These are phyloP conservation scores for Lagenaria siceraria DNA, from an alignment of 306 rosid genomes.

Conservation along the genomic window DNA sequence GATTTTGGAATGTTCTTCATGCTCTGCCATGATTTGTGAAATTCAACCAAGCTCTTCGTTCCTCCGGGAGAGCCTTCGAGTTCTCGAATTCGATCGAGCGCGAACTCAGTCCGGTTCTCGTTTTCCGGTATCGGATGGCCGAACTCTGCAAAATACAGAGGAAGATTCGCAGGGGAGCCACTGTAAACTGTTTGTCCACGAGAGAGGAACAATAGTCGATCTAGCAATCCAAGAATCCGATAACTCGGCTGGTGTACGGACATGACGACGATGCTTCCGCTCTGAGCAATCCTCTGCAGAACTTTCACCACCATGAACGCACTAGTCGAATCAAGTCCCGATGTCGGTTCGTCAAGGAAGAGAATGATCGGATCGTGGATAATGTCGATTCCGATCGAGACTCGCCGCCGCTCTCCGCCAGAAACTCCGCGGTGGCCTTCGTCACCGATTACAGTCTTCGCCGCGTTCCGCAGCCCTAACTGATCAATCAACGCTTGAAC, in stretches of 20 bases:
- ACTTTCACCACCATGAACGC: slow-evolving; percentile 98
- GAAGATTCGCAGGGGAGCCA: slow-evolving; percentile 57
- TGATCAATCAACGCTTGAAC: slow-evolving; percentile 83
- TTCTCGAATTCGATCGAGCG: slow-evolving; percentile 79
- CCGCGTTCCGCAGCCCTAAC: slow-evolving; percentile 72
- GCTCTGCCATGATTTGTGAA: slow-evolving; percentile 73
- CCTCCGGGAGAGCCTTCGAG: slow-evolving; percentile 80
- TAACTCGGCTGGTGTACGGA: slow-evolving; percentile 91
- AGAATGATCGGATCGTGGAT: slow-evolving; percentile 84
- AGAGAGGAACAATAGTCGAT: slow-evolving; percentile 64
- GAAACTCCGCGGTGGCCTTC: slow-evolving; percentile 97
- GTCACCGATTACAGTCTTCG: slow-evolving; percentile 67
- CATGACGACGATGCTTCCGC: slow-evolving; percentile 93
- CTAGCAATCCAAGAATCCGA: slow-evolving; percentile 63
- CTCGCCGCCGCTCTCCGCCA: slow-evolving; percentile 88
- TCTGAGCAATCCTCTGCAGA: slow-evolving; percentile 78
- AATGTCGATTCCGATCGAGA: slow-evolving; percentile 82
- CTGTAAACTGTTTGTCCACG: slow-evolving; percentile 83
- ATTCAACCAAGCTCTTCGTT: slow-evolving; percentile 59
- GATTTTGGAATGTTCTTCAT: slow-evolving; percentile 27
- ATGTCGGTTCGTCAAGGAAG: slow-evolving; percentile 91
- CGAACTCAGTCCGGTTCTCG: slow-evolving; percentile 86
- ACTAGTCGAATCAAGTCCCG: slow-evolving; percentile 86
- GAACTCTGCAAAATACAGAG: slow-evolving; percentile 53
- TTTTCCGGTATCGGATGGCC: slow-evolving; percentile 80